Percentiles rank a stretch among this genome's conserved stretches.
Evolutionary conservation across 495 filamentous ascomycete species (phyloP).

Genomic region (Lindgomyces ingoldianus): DNA sequence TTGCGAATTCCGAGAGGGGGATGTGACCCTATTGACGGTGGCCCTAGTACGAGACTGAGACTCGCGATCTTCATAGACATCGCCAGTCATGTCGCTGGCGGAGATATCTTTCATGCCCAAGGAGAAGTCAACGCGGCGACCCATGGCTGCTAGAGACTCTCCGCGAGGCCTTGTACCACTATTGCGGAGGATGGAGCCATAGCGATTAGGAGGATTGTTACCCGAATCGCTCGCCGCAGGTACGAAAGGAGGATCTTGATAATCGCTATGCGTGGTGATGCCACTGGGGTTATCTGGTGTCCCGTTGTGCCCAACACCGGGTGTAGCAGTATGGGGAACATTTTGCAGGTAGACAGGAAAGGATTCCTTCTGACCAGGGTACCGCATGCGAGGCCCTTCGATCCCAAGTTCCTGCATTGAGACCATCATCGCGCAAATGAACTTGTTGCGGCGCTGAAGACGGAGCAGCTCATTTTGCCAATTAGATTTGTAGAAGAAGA

Average conservation of each 20-base stretch:
- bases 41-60: slow-evolving; percentile 25
- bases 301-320: slow-evolving; percentile 45
- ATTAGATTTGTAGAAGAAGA: slow-evolving; percentile 97
- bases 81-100: slow-evolving; percentile 63
- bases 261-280: slow-evolving; percentile 17
- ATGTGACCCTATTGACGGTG: slow-evolving; percentile 28
- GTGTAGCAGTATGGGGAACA: slow-evolving; percentile 45
- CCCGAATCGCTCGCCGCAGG: slow-evolving; percentile 17
- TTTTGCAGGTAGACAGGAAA: slow-evolving; percentile 62
- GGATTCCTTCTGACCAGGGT: slow-evolving; percentile 64
- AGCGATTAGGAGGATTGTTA: slow-evolving; percentile 13
- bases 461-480: slow-evolving; percentile 93
- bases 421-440: slow-evolving; percentile 90
- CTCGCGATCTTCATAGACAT: slow-evolving; percentile 63
- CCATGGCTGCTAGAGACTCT: slow-evolving; percentile 56
- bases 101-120: slow-evolving; percentile 65
- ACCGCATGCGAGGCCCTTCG: slow-evolving; percentile 78
- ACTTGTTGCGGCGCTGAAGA: slow-evolving; percentile 88
- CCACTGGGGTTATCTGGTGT: slow-evolving; percentile 44
- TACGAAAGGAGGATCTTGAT: slow-evolving; percentile 41
- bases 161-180: slow-evolving; percentile 55
- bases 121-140: slow-evolving; percentile 73
- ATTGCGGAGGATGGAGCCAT: slow-evolving; percentile 55
- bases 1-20: slow-evolving; percentile 36
- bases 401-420: slow-evolving; percentile 83